Base-by-base conservation (phyloP, 768 basidiomycete genomes). In the Leccinum pellstonianum region DNA sequence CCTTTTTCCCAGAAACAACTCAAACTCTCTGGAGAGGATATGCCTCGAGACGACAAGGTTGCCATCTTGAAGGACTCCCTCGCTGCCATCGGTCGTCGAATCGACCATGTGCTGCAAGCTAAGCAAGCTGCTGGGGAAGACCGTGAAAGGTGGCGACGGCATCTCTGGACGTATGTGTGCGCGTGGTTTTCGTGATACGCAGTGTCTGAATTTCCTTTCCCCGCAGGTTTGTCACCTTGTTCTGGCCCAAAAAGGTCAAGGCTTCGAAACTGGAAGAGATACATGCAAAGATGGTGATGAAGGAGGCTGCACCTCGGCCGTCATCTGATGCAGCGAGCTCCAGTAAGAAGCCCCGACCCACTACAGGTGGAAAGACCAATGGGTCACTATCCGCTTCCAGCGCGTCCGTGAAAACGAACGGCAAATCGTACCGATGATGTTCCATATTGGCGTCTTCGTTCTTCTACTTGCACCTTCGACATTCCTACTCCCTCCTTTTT, bases 161-260 rank as follows among this genome's bases (percentile, higher is more conserved):
- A 97, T 78, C 81, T 95, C n/a, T 97, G 95, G 95, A 91, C 93
- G 93, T 95, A 76, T 74, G 93, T 90, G 37, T 47, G 48, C 48
- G 33, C 52, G 41, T 21, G 33, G 10, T 21, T 21, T 21, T 21
- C 21, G 21, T 21, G 21, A 21, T 21, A 21, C 21, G 21, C 21
- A n/a, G 25, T 51, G 12, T 19, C 60, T 65, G 50, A 70, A n/a
- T 48, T 51, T 55, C 19, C 54, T 25, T 15, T 11, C 17, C 0
- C 43, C n/a, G 8, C 67, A 95, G 93, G 37, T 98, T 98, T 64
- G 94, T 97, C 50, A 95, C 93, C 3, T 81, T 94, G 56, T 98
- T 98, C 77, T 98, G 95, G 95, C 95, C 95, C 5, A 92, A 96
- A 80, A 93, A 95, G 75, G 95, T 98, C 64, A 94, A 90, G 72